A percentile compares a stretch with the other conserved stretches of the same genome.
These are phyloP conservation scores for Blastomyces emzantsi DNA, from an alignment of 2,329 filamentous ascomycete genomes.

Conservation along the genomic window DNA sequence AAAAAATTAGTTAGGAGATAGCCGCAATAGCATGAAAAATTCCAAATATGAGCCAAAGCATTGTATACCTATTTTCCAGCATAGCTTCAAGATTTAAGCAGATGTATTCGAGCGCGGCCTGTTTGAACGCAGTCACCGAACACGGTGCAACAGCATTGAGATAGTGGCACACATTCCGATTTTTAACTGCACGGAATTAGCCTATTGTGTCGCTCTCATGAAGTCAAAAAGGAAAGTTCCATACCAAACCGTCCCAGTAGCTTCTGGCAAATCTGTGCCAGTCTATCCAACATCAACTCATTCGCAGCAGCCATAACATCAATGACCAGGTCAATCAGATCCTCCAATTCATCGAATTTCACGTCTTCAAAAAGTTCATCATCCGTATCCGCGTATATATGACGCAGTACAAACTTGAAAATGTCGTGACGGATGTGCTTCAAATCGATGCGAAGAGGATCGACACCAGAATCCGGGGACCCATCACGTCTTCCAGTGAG, in stretches of 20 bases:
- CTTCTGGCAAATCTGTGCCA: conserved; percentile 83
- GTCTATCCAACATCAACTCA: conserved; percentile 86
- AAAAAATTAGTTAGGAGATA: conserved; percentile 14
- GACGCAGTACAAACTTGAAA: conserved; percentile 69
- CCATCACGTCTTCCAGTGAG: conserved; percentile 57
- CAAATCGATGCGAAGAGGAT: conserved; percentile 63
- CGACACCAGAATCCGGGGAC: conserved; percentile 25
- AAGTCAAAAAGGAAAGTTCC: conserved; percentile 18
- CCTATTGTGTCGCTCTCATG: conserved; percentile 7
- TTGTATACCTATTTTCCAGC: conserved; percentile 66
- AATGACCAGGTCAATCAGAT: conserved; percentile 80
- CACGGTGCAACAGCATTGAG: conserved; percentile 81
- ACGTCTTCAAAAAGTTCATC: conserved; percentile 73
- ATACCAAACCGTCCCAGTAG: conserved; percentile 67
- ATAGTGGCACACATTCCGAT: conserved; percentile 74
- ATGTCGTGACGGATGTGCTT: conserved; percentile 65
- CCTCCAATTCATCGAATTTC: conserved; percentile 61
- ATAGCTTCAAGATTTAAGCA: conserved; percentile 86
- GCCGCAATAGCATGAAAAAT: neutral
- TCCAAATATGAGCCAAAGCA: neutral
- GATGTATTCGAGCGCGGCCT: conserved; percentile 80
- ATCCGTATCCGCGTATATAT: conserved; percentile 76
- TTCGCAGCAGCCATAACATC: conserved; percentile 86
- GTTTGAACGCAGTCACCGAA: conserved; percentile 75
- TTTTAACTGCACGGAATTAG: conserved; percentile 49